These are phyloP conservation scores for Arachnomyces sp. DNA, from an alignment of 2,329 filamentous ascomycete genomes.

Conservation along the genomic window DNA sequence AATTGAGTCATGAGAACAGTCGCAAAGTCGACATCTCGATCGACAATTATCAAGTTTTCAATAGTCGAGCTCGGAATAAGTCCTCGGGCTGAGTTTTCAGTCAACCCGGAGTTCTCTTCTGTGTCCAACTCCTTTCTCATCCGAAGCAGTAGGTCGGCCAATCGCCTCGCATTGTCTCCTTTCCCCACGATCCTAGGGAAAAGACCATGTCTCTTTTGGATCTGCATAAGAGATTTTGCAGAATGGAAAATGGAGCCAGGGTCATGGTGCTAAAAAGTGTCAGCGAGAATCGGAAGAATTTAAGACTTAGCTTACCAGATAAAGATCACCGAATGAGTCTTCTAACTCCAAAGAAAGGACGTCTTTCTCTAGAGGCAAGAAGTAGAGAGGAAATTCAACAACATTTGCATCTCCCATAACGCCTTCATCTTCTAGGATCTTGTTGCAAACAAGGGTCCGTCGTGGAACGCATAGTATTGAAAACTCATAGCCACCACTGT, in stretches of 20 bases:
- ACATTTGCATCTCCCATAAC: constrained; percentile 89
- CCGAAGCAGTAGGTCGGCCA: constrained; percentile 76
- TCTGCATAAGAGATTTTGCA: constrained; percentile 84
- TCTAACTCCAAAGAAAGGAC: constrained; percentile 84
- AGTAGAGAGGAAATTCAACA: constrained; percentile 76
- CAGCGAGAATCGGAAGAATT: constrained; percentile 13
- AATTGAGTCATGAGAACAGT: constrained; percentile 88
- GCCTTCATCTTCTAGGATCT: constrained; percentile 83
- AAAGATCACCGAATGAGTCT: constrained; percentile 77
- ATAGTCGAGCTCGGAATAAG: constrained; percentile 77
- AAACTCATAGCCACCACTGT: constrained; percentile 87
- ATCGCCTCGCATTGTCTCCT: constrained; percentile 82
- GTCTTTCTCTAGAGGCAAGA: constrained; percentile 86
- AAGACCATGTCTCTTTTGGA: constrained; percentile 84
- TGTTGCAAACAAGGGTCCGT: constrained; percentile 82
- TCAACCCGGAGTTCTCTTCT: constrained; percentile 58
- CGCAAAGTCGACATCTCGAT: constrained; percentile 88
- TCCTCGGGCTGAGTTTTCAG: constrained; percentile 49
- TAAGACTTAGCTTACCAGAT: constrained; percentile 48
- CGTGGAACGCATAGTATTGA: constrained; percentile 94
- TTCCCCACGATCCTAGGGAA: constrained; percentile 94
- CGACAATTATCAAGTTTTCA: constrained; percentile 88
- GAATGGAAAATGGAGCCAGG: constrained; percentile 83
- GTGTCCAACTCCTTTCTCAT: constrained; percentile 89
- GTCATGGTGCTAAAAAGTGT: constrained; percentile 58